Evolutionary conservation across 2,329 filamentous ascomycete species (phyloP), one percentile per base, ranked within the genome.

Genomic region (Ophiosphaerella herpotricha): DNA sequence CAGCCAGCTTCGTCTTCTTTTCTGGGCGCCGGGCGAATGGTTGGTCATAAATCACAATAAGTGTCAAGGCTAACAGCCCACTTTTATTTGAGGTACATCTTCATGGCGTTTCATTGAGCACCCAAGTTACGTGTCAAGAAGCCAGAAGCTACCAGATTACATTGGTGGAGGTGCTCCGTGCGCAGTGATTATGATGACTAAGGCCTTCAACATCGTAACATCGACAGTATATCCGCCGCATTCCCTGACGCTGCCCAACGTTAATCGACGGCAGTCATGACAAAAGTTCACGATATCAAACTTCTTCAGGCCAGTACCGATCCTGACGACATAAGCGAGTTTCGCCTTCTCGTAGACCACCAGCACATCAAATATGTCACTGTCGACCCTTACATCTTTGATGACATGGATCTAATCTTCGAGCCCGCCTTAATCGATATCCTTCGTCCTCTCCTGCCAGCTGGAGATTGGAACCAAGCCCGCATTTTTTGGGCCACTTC

Each of bases 321-420:
- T 16, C n/a, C 13, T 21, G 54, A 55, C 3, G 52, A 55, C 5
- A 41, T 56, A 21, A 71, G 72, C 60, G 66, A 76, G 40, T 74
- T 73, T 46, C 72, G 75, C 39, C 64, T 76, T 42, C 64, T 77
- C 1, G 64, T 76, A 29, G 63, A 74, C 50, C 58, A 55, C 21
- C 64, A 63, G 18, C 48, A 67, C 44, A 62, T 78, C 61, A 77
- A 76, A 60, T 77, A 78, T 51, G 58, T 78, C 29, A 74, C 67
- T 11, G 64, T 78, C 24, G 72, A 73, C 7, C 52, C 67, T 9
- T 70, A 72, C 42, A 45, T 72, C 3, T 68, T 71, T 39, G 60
- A 64, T 24, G 47, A 46, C 14, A 64, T 71, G 32, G 68, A 75
- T 45, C 60, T 73, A 46, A 65, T 62, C 14, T 75, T 70, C 42